Percentiles rank a stretch among this genome's conserved stretches.
Evolutionary conservation across 1,284 basidiomycete species (phyloP).

Genomic region (Ganoderma multipileum): DNA sequence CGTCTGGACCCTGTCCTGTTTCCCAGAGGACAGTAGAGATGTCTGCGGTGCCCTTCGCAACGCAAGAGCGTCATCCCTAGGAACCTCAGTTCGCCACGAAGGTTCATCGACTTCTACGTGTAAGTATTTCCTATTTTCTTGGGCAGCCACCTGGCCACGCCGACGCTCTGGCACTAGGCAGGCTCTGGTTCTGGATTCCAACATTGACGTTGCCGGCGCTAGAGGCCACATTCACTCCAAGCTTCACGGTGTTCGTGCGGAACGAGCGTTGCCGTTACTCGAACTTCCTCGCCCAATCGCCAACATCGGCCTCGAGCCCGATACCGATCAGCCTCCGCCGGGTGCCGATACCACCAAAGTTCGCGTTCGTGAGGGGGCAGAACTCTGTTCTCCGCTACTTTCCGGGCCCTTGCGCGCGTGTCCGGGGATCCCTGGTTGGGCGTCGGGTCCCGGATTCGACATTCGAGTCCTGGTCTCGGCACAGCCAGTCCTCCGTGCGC

Average conservation of each 20-base stretch:
- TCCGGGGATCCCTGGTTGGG: neutral
- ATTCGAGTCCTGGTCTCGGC: conserved; percentile 1
- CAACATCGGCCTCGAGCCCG: neutral
- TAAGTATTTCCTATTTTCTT: too few species aligned
- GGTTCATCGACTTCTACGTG: neutral
- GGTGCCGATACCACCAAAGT: neutral
- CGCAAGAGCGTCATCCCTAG: neutral
- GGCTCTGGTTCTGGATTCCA: neutral
- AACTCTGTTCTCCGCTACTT: neutral
- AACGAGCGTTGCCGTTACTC: neutral
- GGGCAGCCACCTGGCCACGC: neutral
- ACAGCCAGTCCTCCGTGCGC: neutral
- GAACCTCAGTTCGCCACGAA: neutral
- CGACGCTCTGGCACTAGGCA: neutral
- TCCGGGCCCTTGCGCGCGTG: neutral
- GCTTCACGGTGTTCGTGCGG: neutral
- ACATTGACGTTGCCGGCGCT: neutral
- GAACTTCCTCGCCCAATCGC: neutral
- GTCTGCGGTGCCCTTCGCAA: neutral
- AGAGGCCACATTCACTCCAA: neutral
- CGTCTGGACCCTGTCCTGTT: neutral
- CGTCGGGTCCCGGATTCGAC: neutral
- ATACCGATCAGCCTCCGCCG: neutral
- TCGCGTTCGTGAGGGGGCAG: neutral
- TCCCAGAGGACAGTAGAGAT: neutral